Evolutionary conservation across 768 basidiomycete species (phyloP), one percentile per base, ranked within the genome.

Genomic region (Suillus bovinus): DNA sequence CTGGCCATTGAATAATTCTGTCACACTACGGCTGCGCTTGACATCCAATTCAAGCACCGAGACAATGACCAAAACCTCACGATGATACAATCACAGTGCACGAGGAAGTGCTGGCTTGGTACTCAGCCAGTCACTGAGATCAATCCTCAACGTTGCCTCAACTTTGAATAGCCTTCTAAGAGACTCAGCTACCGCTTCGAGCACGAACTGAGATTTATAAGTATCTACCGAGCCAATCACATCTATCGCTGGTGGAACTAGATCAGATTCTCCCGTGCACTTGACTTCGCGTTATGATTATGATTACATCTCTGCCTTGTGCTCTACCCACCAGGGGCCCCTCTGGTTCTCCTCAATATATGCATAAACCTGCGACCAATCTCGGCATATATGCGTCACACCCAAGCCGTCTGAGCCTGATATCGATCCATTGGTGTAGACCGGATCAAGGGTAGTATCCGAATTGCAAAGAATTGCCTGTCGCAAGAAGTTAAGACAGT

Each of bases 401-500:
- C 68, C 71, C 13, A 70, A 63, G 3, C 70, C 70, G 39, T 72
- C 63, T n/a, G 68, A 69, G 38, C 64, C 70, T 57, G 14, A 17
- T 27, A n/a, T 22, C 13, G 3, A 29, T 36, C 55, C 55, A 52
- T 58, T 56, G 50, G 65, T 61, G 63, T 59, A 60, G 34, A 73
- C 78, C 3, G 75, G 75, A 57, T 82, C 81, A 20, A 83, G 71
- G 2, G 80, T 82, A 36, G 77, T 69, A 63, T 82, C 80, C 6
- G 79, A 74, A 11, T 68, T 66, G 64, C 81, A 83, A 27, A 81
- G 68, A 7, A 74, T 72, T 61, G 69, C 71, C 62, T 81, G 76
- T 17, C 81, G 71, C 36, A 83, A 69, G 64, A 81, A 82, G 57
- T 79, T 79, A 31, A 79, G 72, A 63, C 80, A 82, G 64, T 82